Conservation (phyloP, 495 filamentous ascomycete genomes). For the Sabuloglossum arenarium region DNA sequence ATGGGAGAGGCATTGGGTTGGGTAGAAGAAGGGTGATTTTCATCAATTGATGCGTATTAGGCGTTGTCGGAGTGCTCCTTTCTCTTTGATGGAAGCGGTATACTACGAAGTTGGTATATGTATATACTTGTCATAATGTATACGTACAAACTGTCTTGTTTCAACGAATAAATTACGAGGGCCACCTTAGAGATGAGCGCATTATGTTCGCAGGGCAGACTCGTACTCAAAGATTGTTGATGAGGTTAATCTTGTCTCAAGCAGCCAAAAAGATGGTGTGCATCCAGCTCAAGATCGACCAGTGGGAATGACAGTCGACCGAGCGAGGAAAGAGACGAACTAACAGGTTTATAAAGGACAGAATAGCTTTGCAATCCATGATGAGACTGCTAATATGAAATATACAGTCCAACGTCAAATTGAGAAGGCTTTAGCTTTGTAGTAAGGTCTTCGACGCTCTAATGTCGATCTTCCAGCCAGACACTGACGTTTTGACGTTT, state of each 20-base stretch:
- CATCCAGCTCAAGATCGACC: slow-evolving; percentile 18
- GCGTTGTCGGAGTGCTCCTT: not conserved
- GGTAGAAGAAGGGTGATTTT: slow-evolving; percentile 20
- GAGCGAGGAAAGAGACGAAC: slow-evolving; percentile 18
- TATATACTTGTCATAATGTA: not conserved
- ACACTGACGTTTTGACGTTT: too few relatives aligned
- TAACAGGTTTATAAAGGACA: not conserved
- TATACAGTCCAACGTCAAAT: too few relatives aligned
- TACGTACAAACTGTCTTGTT: not conserved
- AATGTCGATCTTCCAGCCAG: too few relatives aligned
- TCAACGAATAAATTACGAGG: slow-evolving; percentile 17
- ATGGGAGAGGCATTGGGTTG: slow-evolving; percentile 71
- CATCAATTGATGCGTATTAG: not conserved
- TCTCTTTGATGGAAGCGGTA: too few relatives aligned
- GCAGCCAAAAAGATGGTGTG: slow-evolving; percentile 6
- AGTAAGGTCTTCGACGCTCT: too few relatives aligned
- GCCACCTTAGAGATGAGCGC: not conserved
- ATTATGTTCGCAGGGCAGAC: not conserved
- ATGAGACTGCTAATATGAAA: too few relatives aligned
- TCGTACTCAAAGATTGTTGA: slow-evolving; percentile 20
- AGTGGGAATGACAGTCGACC: slow-evolving; percentile 9
- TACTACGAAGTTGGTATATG: too few relatives aligned
- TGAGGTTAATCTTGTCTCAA: slow-evolving; percentile 15
- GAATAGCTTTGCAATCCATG: too few relatives aligned
- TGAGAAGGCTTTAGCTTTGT: too few relatives aligned